Conservation (phyloP, 2,329 filamentous ascomycete species). For the Beauveria sp. region DNA sequence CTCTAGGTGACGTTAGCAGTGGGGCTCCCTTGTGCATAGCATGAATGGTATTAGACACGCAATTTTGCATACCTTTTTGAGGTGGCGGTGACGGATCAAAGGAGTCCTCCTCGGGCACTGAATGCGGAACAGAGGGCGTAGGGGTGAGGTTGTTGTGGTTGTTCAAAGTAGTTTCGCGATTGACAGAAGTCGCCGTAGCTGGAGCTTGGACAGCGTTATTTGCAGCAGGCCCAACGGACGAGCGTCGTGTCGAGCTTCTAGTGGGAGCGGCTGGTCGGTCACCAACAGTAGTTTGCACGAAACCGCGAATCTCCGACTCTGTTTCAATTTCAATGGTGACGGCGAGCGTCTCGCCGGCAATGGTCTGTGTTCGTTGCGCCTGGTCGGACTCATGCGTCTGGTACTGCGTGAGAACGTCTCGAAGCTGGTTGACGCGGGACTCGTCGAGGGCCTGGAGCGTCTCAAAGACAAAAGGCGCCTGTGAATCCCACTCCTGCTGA, state of each 20-base stretch:
- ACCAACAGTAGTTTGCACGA: constrained; percentile 38
- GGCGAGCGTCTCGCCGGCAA: constrained; percentile 73
- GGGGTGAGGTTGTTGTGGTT: background rate
- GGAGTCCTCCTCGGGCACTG: constrained; percentile 27
- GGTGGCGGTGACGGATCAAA: constrained; percentile 6
- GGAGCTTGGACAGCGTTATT: background rate
- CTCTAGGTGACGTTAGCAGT: constrained; percentile 30
- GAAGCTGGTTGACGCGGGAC: constrained; percentile 77
- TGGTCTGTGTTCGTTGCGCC: constrained; percentile 65
- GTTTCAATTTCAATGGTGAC: constrained; percentile 81
- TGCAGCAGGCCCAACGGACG: constrained; percentile 25
- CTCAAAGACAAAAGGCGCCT: constrained; percentile 92
- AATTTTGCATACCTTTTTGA: constrained; percentile 4
- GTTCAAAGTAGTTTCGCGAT: constrained; percentile 6
- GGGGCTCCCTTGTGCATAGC: background rate
- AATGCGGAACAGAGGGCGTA: constrained; percentile 5
- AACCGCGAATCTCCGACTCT: constrained; percentile 75
- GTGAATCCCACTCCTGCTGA: constrained; percentile 83
- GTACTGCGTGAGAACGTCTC: constrained; percentile 85
- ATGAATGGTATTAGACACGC: background rate
- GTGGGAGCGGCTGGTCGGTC: constrained; percentile 27
- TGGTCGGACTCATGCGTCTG: constrained; percentile 89
- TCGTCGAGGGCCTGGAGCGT: constrained; percentile 87
- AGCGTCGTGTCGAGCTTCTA: constrained; percentile 33
- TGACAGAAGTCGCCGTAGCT: background rate